Evolutionary conservation across 345 rosid genomes (phyloP).

Genomic region (Syzygium jambos): DNA sequence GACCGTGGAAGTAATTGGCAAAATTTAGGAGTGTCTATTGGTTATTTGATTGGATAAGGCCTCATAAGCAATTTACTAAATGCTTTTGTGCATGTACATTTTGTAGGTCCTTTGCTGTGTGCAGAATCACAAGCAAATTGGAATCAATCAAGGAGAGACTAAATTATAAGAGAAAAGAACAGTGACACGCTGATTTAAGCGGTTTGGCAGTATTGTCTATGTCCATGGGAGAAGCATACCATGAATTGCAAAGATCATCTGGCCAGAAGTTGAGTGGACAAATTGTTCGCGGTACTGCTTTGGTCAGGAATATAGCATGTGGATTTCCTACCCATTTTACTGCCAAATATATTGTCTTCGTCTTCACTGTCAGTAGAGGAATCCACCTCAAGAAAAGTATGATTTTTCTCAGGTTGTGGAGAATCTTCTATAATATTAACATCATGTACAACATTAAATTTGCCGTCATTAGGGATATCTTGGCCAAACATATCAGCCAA

Average conservation of each 20-base stretch:
- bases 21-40: too few relatives aligned
- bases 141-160: neutral
- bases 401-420: conserved; percentile 26
- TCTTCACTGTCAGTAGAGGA: too few relatives aligned
- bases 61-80: neutral
- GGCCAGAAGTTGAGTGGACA: too few relatives aligned
- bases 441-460: too few relatives aligned
- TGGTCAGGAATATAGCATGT: too few relatives aligned
- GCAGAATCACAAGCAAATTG: neutral
- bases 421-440: conserved; percentile 26
- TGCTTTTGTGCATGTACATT: neutral
- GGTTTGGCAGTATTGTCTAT: too few relatives aligned
- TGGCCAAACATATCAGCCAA: too few relatives aligned
- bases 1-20: neutral
- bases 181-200: neutral
- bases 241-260: too few relatives aligned
- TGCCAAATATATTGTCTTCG: too few relatives aligned
- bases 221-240: too few relatives aligned
- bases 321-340: too few relatives aligned
- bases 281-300: rapidly evolving
- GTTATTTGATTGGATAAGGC: neutral
- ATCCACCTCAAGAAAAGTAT: conserved; percentile 42
- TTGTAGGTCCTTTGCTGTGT: neutral
- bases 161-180: neutral
- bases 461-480: too few relatives aligned